These are phyloP conservation scores for Cornus kousa DNA, from an alignment of 148 eudicot genomes.

Conservation along the genomic window DNA sequence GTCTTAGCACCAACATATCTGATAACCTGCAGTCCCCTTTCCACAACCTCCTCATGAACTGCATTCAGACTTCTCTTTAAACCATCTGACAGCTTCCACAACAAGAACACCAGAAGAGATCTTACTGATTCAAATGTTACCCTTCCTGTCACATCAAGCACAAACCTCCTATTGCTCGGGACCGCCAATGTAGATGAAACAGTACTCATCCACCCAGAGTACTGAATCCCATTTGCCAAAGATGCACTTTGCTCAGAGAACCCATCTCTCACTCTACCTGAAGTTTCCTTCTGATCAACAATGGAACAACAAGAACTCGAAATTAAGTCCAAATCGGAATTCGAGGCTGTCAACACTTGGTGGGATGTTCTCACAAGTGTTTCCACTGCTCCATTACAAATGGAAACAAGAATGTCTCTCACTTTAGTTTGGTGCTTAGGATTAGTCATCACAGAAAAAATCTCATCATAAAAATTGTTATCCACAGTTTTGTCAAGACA, in stretches of 20 bases:
- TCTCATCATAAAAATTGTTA: slow-evolving; percentile 61
- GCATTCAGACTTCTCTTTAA: slow-evolving; percentile 42
- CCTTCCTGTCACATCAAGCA: slow-evolving; percentile 77
- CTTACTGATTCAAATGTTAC: slow-evolving; percentile 73
- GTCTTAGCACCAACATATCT: slow-evolving; percentile 59
- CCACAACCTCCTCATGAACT: slow-evolving; percentile 52
- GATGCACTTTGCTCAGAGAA: slow-evolving; percentile 62
- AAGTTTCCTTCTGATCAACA: slow-evolving; percentile 13
- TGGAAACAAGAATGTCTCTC: slow-evolving; percentile 54
- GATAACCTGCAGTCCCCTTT: slow-evolving; percentile 60
- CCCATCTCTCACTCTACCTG: slow-evolving; percentile 13
- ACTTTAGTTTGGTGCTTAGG: slow-evolving; percentile 62
- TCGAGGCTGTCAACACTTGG: slow-evolving; percentile 55
- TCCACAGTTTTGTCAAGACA: slow-evolving; percentile 71
- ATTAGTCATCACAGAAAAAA: slow-evolving; percentile 71
- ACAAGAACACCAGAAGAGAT: slow-evolving; percentile 52
- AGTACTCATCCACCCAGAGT: slow-evolving; percentile 45
- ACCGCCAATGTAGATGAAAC: slow-evolving; percentile 73
- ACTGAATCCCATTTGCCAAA: slow-evolving; percentile 21
- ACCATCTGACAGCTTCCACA: slow-evolving; percentile 48
- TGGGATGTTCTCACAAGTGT: slow-evolving; percentile 84
- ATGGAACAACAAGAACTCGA: slow-evolving; percentile 19
- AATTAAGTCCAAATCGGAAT: slow-evolving; percentile 11
- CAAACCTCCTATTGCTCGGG: slow-evolving; percentile 67
- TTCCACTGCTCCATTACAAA: slow-evolving; percentile 78